Percentiles rank a stretch among this genome's conserved stretches.
phyloP scores from a whole-genome alignment of 495 filamentous ascomycete species.

The Hypomontagnella submonticulosa region DNA sequence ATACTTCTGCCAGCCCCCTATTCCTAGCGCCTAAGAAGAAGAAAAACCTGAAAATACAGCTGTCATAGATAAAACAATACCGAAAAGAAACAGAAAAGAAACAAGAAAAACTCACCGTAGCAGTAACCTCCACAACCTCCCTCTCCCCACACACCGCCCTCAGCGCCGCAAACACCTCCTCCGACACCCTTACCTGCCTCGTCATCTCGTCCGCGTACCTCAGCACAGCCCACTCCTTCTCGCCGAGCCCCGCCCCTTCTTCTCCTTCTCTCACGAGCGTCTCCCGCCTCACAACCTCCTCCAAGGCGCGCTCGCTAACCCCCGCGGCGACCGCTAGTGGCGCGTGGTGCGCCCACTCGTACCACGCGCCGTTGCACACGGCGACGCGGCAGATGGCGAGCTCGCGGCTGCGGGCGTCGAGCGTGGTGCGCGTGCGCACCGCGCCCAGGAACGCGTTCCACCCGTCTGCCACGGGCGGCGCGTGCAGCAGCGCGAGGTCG shows the following conservation, averaged over 20 bases:
- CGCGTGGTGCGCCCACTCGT: constrained; percentile 82
- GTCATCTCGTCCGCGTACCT: constrained; percentile 83
- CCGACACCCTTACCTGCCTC: constrained; percentile 67
- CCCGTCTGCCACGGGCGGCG: constrained; percentile 76
- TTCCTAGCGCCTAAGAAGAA: neutral
- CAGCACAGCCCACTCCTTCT: constrained; percentile 71
- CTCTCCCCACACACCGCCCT: constrained; percentile 68
- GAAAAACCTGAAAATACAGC: neutral
- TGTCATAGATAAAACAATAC: no score
- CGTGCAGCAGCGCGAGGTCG: constrained; percentile 79
- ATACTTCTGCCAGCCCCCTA: neutral
- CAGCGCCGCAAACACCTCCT: constrained; percentile 70
- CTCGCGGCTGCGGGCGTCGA: constrained; percentile 71
- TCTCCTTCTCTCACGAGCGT: constrained; percentile 16
- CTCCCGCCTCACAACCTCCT: constrained; percentile 43
- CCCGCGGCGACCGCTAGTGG: constrained; percentile 66
- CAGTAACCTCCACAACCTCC: constrained; percentile 81
- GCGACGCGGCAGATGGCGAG: constrained; percentile 80
- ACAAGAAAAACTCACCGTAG: constrained; percentile 63
- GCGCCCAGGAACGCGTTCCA: constrained; percentile 85
- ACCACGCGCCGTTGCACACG: constrained; percentile 76
- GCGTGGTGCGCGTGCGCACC: constrained; percentile 71
- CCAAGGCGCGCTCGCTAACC: constrained; percentile 62
- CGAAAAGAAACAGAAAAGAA: constrained; percentile 7
- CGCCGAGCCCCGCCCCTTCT: constrained; percentile 56